Conservation (phyloP, 169 alveolate species). For the Cytauxzoon felis region DNA sequence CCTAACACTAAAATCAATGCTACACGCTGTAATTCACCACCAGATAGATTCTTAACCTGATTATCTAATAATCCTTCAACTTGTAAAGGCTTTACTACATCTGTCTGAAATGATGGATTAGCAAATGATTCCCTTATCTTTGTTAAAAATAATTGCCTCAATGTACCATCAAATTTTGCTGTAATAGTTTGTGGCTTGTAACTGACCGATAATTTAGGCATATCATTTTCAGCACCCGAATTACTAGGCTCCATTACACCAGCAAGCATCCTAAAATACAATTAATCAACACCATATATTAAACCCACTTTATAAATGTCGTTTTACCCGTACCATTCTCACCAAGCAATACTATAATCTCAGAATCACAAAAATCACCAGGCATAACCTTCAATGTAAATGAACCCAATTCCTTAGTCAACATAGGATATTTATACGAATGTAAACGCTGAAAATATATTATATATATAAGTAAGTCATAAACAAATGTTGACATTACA, state of each 20-base stretch:
- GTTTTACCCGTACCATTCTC: conserved; percentile 99
- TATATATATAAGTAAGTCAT: background rate
- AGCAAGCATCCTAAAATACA: conserved; percentile 82
- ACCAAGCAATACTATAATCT: conserved; percentile 96
- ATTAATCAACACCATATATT: background rate
- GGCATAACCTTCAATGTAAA: conserved; percentile 83
- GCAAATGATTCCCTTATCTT: conserved; percentile 87
- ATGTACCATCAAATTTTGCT: conserved; percentile 97
- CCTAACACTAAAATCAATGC: conserved; percentile 96
- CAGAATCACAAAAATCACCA: conserved; percentile 93
- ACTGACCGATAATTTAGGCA: conserved; percentile 91
- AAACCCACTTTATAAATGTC: conserved; percentile 88
- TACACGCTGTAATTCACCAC: conserved; percentile 99
- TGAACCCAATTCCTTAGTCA: conserved; percentile 83
- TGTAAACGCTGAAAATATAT: conserved; percentile 62
- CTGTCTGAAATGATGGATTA: conserved; percentile 93
- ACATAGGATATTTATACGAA: conserved; percentile 70
- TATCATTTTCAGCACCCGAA: conserved; percentile 69
- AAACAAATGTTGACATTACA: background rate
- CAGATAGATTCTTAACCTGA: conserved; percentile 93
- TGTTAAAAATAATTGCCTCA: conserved; percentile 86
- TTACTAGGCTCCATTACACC: conserved; percentile 92
- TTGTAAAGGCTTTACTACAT: conserved; percentile 94
- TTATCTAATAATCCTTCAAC: conserved; percentile 91
- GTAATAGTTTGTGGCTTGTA: conserved; percentile 98